Conservation (phyloP, 176 grass and related monocot species). For the Poa pratensis region DNA sequence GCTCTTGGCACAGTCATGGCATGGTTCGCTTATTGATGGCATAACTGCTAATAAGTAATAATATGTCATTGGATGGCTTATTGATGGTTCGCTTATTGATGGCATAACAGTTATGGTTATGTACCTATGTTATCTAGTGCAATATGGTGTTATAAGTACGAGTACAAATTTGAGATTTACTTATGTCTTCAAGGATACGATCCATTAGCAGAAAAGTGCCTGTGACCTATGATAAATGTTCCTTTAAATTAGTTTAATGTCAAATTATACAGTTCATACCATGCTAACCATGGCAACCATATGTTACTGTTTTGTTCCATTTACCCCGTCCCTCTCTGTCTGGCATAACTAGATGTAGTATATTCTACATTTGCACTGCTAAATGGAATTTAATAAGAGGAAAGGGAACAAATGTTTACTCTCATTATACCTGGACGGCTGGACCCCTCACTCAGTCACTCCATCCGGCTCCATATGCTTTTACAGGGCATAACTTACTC, state of each 20-base stretch:
- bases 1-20: background rate
- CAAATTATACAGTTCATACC: background rate
- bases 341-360: background rate
- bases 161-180: background rate
- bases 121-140: slow-evolving; percentile 7
- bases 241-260: background rate
- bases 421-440: background rate
- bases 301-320: background rate
- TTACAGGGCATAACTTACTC: slow-evolving; percentile 12
- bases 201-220: background rate
- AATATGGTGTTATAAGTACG: background rate
- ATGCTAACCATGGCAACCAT: background rate
- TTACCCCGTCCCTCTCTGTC: background rate
- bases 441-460: background rate
- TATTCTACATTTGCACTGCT: background rate
- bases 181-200: background rate
- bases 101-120: background rate
- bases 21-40: background rate
- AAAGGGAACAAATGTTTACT: background rate
- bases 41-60: slow-evolving; percentile 11
- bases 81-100: background rate
- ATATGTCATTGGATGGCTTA: background rate
- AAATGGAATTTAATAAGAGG: background rate
- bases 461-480: slow-evolving; percentile 11
- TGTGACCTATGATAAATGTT: background rate